These are phyloP conservation scores for Piromyces sp. DNA, from an alignment of 192 early-diverging fungal genomes.

Conservation along the genomic window DNA sequence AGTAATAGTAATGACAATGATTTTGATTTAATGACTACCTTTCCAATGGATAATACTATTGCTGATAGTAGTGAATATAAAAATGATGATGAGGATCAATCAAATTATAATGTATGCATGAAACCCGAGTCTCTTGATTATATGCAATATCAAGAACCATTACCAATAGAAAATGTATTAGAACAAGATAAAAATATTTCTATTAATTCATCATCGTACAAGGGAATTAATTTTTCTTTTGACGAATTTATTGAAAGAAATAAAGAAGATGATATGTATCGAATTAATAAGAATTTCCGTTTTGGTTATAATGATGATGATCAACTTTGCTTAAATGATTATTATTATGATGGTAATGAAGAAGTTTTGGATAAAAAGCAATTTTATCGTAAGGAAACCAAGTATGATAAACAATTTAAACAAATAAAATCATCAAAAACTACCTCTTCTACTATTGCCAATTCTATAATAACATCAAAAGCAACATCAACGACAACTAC, in stretches of 20 bases:
- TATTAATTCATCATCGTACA: too few species aligned
- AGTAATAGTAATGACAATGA: neutral
- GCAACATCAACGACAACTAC: too few species aligned
- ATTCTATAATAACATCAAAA: neutral
- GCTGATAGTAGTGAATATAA: too few species aligned
- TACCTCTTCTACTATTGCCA: neutral
- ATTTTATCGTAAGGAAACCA: neutral
- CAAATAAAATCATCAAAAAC: neutral
- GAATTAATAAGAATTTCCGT: neutral
- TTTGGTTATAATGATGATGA: neutral
- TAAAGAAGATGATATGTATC: neutral
- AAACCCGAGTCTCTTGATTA: neutral
- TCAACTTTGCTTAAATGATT: neutral
- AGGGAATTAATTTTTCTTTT: neutral
- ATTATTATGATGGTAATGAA: neutral
- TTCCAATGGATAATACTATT: neutral
- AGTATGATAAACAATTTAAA: neutral
- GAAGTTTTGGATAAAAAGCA: neutral
- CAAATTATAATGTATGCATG: too few species aligned
- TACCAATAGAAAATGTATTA: neutral
- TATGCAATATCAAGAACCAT: neutral
- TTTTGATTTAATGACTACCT: neutral
- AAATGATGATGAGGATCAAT: too few species aligned
- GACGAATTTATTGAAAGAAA: neutral
- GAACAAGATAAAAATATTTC: neutral